Base-by-base conservation (phyloP, 2,329 filamentous ascomycete genomes). In the Stachybotrys echinatus region DNA sequence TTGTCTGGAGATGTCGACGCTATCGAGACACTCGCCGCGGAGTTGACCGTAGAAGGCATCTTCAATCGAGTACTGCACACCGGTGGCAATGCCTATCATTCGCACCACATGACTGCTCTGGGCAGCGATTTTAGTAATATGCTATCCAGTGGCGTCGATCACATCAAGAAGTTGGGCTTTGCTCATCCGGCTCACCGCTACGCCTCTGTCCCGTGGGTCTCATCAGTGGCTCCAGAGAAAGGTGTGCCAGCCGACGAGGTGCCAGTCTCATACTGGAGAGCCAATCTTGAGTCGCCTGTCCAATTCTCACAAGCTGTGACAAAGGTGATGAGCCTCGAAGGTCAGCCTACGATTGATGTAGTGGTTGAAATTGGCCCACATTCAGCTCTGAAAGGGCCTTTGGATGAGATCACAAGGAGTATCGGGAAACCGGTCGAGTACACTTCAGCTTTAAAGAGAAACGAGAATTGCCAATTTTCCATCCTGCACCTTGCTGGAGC, bases 21-120 rank as follows among this genome's bases (percentile, higher is more conserved):
- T 4, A 50, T 66, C 3, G 34, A 50, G 21, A 4, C 6, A 51
- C 21, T 48, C 42, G 37, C 39, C 12, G 22, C n/a, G 3, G 37
- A 7, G 4, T 5, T 62, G 7, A 43, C 46, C 0, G 19, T 38
- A 4, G 45, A 57, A 3, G 52, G 53, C 0, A 48, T 60, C 2
- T 64, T 64, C 42, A 53, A 54, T 8, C 52, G 63, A 1, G 3
- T 48, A 8, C 53, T 63, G 2, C 48, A 50, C 23, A 63, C 59
- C 0, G 54, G 55, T 17, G 55, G 48, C 12, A 10, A n/a, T 27
- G 64, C 61, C 2, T 65, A 65, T 21, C 63, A 66, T 37, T 64
- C 60, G 1, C 55, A 58, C 23, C 57, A 64, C 43, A 65, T 65
- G 38, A 7, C n/a, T 8, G 38, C 38, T 7, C 19, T 40, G 38